Conservation (phyloP, 768 basidiomycete species). For the Dentipellis fragilis region DNA sequence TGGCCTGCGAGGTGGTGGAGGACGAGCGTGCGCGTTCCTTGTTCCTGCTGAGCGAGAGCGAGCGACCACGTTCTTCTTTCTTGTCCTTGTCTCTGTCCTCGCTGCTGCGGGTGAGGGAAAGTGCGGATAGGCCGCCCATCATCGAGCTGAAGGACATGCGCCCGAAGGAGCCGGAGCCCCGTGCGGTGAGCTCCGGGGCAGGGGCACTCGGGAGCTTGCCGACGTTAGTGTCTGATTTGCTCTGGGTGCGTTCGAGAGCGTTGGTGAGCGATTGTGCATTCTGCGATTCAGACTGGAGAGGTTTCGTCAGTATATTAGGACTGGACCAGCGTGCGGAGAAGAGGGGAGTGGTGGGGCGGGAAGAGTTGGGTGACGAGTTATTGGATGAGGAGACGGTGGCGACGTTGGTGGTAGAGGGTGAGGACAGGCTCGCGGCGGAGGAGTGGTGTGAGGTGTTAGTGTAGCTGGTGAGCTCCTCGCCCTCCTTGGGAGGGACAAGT, state of each 20-base stretch:
- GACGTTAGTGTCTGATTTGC: constrained; percentile 13
- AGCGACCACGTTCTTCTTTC: constrained; percentile 43
- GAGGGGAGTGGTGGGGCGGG: constrained; percentile 21
- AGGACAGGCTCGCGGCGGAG: constrained; percentile 13
- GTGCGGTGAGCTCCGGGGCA: constrained; percentile 14
- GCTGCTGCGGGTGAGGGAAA: constrained; percentile 46
- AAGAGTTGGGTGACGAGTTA: constrained; percentile 11
- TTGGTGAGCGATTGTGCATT: constrained; percentile 31
- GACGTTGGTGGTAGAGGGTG: constrained; percentile 15
- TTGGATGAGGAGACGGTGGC: constrained; percentile 18
- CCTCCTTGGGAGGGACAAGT: constrained; percentile 22
- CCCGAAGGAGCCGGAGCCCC: constrained; percentile 41
- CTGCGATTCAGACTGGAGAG: constrained; percentile 25
- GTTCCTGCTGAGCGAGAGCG: constrained; percentile 29
- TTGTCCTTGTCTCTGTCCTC: constrained; percentile 22
- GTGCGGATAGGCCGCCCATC: constrained; percentile 60
- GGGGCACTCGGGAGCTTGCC: not conserved
- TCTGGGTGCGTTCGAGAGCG: constrained; percentile 38
- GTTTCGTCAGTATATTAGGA: constrained; percentile 21
- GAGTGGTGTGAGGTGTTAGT: constrained; percentile 14
- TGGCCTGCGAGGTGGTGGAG: constrained; percentile 31
- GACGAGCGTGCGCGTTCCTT: constrained; percentile 27
- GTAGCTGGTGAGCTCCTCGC: constrained; percentile 20
- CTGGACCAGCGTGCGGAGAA: constrained; percentile 17
- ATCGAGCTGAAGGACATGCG: constrained; percentile 57